These are phyloP conservation scores for Boletus sp. DNA, from an alignment of 768 basidiomycete species.

Conservation along the genomic window DNA sequence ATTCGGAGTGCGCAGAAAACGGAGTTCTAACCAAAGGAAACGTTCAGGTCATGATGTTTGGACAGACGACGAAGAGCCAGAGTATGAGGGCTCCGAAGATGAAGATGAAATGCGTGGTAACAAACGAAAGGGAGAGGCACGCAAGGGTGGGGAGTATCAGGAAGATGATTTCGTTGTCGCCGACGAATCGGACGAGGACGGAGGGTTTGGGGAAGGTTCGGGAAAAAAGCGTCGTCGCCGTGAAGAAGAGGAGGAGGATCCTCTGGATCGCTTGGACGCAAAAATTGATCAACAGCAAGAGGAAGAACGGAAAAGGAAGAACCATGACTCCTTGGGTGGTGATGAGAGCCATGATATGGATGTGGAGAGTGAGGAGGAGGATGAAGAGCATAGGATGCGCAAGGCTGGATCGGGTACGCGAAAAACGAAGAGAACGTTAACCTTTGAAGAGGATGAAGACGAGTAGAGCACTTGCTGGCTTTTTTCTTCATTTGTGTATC, in stretches of 20 bases:
- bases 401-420: slow-evolving; percentile 51
- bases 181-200: slow-evolving; percentile 70
- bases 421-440: slow-evolving; percentile 50
- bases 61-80: slow-evolving; percentile 68
- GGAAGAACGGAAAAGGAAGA: slow-evolving; percentile 46
- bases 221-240: slow-evolving; percentile 38
- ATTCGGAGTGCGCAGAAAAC: slow-evolving; percentile 46
- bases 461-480: slow-evolving; percentile 14
- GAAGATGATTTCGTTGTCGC: slow-evolving; percentile 84
- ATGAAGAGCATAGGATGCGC: slow-evolving; percentile 66
- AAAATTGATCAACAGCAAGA: slow-evolving; percentile 56
- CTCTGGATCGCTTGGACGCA: slow-evolving; percentile 68
- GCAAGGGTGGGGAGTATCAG: slow-evolving; percentile 69
- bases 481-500: slow-evolving; percentile 3
- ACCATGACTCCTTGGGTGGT: slow-evolving; percentile 29
- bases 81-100: slow-evolving; percentile 56
- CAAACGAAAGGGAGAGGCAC: slow-evolving; percentile 47
- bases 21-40: slow-evolving; percentile 41
- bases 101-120: slow-evolving; percentile 45
- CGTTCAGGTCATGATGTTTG: slow-evolving; percentile 47
- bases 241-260: slow-evolving; percentile 49
- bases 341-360: slow-evolving; percentile 56
- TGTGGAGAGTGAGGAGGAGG: slow-evolving; percentile 69
- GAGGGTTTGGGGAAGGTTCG: slow-evolving; percentile 33
- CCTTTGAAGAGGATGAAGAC: slow-evolving; percentile 58